A percentile compares a stretch with the other conserved stretches of the same genome.
These are phyloP conservation scores for Zymoseptoria brevis DNA, from an alignment of 2,329 filamentous ascomycete species.

Conservation along the genomic window DNA sequence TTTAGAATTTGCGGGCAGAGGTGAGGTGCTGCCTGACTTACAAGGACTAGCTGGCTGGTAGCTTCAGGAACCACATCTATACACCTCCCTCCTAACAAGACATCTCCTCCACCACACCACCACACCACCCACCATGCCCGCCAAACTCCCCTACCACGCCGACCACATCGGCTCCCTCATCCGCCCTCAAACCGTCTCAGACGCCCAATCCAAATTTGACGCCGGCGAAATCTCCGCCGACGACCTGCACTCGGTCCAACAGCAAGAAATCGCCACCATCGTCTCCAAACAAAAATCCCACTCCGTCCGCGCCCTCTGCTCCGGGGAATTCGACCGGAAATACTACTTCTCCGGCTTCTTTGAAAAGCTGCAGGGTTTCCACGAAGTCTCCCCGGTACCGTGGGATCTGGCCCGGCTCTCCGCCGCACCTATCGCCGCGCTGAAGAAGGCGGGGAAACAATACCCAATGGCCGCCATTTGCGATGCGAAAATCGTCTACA, in stretches of 20 bases:
- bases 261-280: constrained; percentile 56
- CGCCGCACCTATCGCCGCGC: constrained; percentile 30
- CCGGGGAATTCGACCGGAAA: constrained; percentile 55
- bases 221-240: constrained; percentile 47
- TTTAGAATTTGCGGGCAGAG: not conserved
- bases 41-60: too few relatives aligned
- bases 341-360: constrained; percentile 35
- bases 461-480: constrained; percentile 33
- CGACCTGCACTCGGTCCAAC: constrained; percentile 56
- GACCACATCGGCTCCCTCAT: constrained; percentile 68
- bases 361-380: constrained; percentile 33
- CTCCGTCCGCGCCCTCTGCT: constrained; percentile 56
- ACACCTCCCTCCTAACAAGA: not conserved
- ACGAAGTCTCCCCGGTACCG: constrained; percentile 30
- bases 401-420: constrained; percentile 31
- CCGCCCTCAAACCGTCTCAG: constrained; percentile 54
- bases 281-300: constrained; percentile 57
- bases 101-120: not conserved
- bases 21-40: too few relatives aligned
- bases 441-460: constrained; percentile 33
- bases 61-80: too few relatives aligned
- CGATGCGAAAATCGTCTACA: constrained; percentile 31
- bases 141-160: constrained; percentile 57
- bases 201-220: constrained; percentile 50
- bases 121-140: constrained; percentile 3